Evolutionary conservation across 2,329 filamentous ascomycete genomes (phyloP).

Genomic region (Paraphoma chrysanthemicola): DNA sequence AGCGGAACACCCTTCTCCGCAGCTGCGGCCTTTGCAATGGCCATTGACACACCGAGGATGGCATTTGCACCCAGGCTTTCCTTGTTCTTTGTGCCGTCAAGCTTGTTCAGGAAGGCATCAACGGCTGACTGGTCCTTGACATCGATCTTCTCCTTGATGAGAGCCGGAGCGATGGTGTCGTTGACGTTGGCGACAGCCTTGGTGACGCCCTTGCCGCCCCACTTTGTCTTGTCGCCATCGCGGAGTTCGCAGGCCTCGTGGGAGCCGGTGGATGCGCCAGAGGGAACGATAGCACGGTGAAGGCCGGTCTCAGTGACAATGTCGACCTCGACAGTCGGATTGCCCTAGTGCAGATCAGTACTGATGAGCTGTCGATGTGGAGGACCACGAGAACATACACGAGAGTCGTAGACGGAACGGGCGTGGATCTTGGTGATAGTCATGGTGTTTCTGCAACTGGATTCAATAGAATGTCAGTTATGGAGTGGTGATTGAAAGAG

Average conservation of each 20-base stretch:
- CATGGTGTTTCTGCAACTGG: conserved; percentile 67
- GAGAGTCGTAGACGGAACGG: conserved; percentile 95
- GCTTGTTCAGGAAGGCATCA: conserved; percentile 59
- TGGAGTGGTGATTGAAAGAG: conserved; percentile 18
- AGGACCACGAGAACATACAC: conserved; percentile 47
- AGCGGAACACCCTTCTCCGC: conserved; percentile 63
- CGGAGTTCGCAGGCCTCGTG: conserved; percentile 62
- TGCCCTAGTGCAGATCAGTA: conserved; percentile 58
- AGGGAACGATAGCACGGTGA: conserved; percentile 96
- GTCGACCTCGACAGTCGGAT: conserved; percentile 99
- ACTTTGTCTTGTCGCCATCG: conserved; percentile 61
- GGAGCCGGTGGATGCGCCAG: conserved; percentile 82
- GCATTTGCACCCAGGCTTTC: conserved; percentile 66
- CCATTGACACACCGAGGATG: conserved; percentile 67
- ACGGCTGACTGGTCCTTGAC: conserved; percentile 63
- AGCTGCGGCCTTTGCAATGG: conserved; percentile 64
- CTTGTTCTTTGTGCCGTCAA: conserved; percentile 67
- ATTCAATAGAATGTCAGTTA: conserved; percentile 21
- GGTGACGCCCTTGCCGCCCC: conserved; percentile 63
- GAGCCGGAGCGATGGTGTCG: conserved; percentile 60
- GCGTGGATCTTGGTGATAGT: conserved; percentile 65
- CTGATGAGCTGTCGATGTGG: neutral
- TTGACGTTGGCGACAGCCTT: conserved; percentile 64
- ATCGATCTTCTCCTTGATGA: conserved; percentile 62
- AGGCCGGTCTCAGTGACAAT: conserved; percentile 95